These are phyloP conservation scores for Penicillium antarcticum DNA, from an alignment of 495 filamentous ascomycete species.

Conservation along the genomic window DNA sequence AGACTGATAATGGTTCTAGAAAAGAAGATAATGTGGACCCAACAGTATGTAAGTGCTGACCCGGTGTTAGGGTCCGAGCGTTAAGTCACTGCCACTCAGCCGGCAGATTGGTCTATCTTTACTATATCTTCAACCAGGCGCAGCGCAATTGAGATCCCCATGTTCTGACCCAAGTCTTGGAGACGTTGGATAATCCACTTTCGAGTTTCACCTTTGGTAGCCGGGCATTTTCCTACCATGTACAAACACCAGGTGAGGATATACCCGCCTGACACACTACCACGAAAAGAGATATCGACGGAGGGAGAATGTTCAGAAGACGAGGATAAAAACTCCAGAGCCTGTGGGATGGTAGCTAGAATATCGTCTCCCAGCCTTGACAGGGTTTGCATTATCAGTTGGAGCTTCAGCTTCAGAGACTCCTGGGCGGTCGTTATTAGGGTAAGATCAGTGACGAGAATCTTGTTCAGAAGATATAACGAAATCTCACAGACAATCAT, in stretches of 20 bases:
- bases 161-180: constrained; percentile 19
- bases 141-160: constrained; percentile 18
- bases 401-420: constrained; percentile 12
- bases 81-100: too few relatives aligned
- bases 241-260: constrained; percentile 35
- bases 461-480: constrained; percentile 11
- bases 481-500: constrained; percentile 19
- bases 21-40: too few relatives aligned
- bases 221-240: constrained; percentile 25
- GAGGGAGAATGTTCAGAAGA: neutral
- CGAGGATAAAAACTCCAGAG: constrained; percentile 16
- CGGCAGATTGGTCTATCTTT: constrained; percentile 12
- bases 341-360: constrained; percentile 45
- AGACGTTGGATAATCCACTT: constrained; percentile 29
- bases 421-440: neutral
- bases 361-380: constrained; percentile 37
- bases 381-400: constrained; percentile 27
- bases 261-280: constrained; percentile 27
- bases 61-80: too few relatives aligned
- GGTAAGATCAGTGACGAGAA: constrained; percentile 11
- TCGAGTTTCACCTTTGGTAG: constrained; percentile 18
- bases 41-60: too few relatives aligned
- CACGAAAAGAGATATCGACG: constrained; percentile 2
- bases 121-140: constrained; percentile 16
- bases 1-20: too few relatives aligned